A percentile compares a stretch with the other conserved stretches of the same genome.
phyloP scores from a whole-genome alignment of 2,329 filamentous ascomycete genomes.

The Daldinia sp. region DNA sequence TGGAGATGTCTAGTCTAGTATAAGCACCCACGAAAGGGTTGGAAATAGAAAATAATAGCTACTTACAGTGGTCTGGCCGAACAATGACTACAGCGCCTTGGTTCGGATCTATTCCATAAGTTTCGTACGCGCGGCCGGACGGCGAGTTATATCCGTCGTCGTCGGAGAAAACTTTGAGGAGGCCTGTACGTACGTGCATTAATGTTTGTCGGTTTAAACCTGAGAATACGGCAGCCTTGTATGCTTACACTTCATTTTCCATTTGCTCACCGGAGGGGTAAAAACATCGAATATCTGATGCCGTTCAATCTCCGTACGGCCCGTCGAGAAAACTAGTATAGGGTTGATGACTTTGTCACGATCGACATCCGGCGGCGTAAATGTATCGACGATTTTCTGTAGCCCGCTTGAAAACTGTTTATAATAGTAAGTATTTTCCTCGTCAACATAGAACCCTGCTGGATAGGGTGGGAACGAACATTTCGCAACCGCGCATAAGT shows the following conservation, averaged over 20 bases:
- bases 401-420: constrained; percentile 37
- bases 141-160: constrained; percentile 63
- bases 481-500: constrained; percentile 41
- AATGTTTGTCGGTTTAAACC: too few relatives aligned
- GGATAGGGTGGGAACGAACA: constrained; percentile 34
- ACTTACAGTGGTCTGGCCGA: constrained; percentile 68
- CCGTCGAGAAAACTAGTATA: constrained; percentile 61
- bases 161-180: constrained; percentile 67
- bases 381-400: constrained; percentile 45
- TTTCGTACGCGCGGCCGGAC: constrained; percentile 65
- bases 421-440: constrained; percentile 5
- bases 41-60: neutral
- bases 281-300: constrained; percentile 64
- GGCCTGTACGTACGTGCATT: constrained; percentile 49
- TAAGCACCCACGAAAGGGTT: neutral
- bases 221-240: neutral
- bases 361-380: constrained; percentile 54
- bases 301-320: constrained; percentile 58
- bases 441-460: neutral
- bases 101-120: constrained; percentile 59
- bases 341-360: constrained; percentile 65
- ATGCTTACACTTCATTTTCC: constrained; percentile 60
- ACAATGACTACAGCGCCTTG: constrained; percentile 61
- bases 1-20: constrained; percentile 41
- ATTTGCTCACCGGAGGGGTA: constrained; percentile 63